A percentile compares a stretch with the other conserved stretches of the same genome.
Evolutionary conservation across 352 stramenopile species (phyloP).

Genomic region (Phytopythium mirpurense): DNA sequence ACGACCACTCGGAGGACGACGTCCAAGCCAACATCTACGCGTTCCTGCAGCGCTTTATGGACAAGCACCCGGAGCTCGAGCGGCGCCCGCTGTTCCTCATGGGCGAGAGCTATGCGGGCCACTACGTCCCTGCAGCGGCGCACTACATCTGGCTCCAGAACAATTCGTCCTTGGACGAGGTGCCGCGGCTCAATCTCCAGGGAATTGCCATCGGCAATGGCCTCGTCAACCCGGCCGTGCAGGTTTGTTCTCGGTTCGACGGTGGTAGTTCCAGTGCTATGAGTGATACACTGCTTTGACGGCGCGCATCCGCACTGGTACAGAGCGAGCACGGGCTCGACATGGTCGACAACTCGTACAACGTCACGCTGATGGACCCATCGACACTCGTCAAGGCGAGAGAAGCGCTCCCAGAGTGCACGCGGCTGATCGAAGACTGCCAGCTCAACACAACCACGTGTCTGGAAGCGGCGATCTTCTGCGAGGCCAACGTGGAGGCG

Average conservation of each 20-base stretch:
- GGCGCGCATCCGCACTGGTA: no score
- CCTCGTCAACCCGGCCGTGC: slow-evolving; percentile 32
- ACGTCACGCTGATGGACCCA: slow-evolving; percentile 35
- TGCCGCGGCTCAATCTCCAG: slow-evolving; percentile 29
- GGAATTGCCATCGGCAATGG: slow-evolving; percentile 55
- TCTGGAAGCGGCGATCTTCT: slow-evolving; percentile 19
- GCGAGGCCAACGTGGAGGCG: slow-evolving; percentile 15
- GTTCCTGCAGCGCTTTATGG: slow-evolving; percentile 45
- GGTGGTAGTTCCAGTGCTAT: neutral
- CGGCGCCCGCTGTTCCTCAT: slow-evolving; percentile 42
- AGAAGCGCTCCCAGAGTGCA: slow-evolving; percentile 19
- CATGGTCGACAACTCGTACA: slow-evolving; percentile 59
- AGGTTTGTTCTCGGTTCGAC: slow-evolving; percentile 8
- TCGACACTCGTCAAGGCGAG: slow-evolving; percentile 19
- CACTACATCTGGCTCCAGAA: slow-evolving; percentile 60
- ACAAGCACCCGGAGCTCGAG: slow-evolving; percentile 39
- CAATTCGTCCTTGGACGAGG: neutral
- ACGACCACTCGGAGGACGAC: slow-evolving; percentile 34
- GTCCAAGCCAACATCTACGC: slow-evolving; percentile 48
- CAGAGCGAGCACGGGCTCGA: slow-evolving; percentile 31
- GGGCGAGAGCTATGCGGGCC: slow-evolving; percentile 49
- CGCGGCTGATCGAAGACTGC: slow-evolving; percentile 19
- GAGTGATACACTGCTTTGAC: no score
- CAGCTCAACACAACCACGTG: slow-evolving; percentile 19
- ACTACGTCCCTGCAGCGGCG: slow-evolving; percentile 43